Evolutionary conservation across 805 yeast species (phyloP).

Genomic region (Monosporozyma aquatica): DNA sequence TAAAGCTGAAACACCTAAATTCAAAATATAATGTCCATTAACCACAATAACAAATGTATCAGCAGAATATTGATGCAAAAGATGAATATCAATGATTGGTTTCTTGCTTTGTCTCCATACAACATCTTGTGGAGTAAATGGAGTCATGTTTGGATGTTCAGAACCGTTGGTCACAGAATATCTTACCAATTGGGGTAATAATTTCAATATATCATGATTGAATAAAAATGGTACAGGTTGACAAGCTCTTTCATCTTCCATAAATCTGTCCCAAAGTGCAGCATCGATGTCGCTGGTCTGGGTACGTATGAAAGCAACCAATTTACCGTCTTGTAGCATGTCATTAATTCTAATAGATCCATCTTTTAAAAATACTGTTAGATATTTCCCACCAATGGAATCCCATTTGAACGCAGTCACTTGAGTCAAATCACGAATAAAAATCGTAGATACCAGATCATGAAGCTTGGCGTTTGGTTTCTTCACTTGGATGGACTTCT

Average conservation of each 20-base stretch:
- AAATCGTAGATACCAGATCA: constrained; percentile 13
- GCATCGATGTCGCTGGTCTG: constrained; percentile 6
- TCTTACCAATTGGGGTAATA: constrained; percentile 17
- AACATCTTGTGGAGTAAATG: constrained; percentile 11
- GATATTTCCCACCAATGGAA: constrained; percentile 23
- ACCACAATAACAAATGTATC: constrained; percentile 11
- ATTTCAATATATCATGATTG: constrained; percentile 13
- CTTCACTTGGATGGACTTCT: constrained; percentile 12
- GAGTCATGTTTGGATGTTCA: constrained; percentile 8
- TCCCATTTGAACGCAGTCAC: constrained; percentile 22
- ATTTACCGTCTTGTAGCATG: constrained; percentile 19
- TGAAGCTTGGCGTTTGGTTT: constrained; percentile 16
- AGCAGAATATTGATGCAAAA: constrained; percentile 9
- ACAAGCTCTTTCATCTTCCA: no score
- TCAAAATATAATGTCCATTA: constrained; percentile 15
- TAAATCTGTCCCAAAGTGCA: constrained; percentile 17
- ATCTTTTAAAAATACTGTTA: constrained; percentile 38
- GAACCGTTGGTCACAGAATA: constrained; percentile 15
- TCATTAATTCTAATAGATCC: constrained; percentile 48
- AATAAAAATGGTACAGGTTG: constrained; percentile 4
- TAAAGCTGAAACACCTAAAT: background rate
- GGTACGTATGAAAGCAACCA: constrained; percentile 17
- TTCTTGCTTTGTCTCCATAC: constrained; percentile 13
- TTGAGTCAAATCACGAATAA: constrained; percentile 15
- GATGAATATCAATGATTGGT: constrained; percentile 15